phyloP scores from a whole-genome alignment of 306 rosid genomes.

The Betula pendula region DNA sequence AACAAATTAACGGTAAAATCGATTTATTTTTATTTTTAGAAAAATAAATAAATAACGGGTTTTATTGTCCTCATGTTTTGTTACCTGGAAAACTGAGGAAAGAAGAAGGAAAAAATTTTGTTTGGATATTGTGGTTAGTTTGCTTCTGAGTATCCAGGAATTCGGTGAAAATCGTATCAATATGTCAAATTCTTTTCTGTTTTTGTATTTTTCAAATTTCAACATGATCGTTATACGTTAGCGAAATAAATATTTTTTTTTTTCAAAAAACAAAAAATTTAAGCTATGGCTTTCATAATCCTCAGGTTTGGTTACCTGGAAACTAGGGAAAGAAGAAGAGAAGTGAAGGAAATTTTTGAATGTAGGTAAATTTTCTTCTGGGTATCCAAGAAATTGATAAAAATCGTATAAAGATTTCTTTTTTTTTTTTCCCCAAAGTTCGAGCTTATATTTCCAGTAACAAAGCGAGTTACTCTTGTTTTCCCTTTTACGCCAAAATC shows the following conservation, averaged over 20 bases:
- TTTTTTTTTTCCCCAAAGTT: neutral
- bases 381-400: neutral
- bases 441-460: neutral
- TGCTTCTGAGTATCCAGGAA: slow-evolving; percentile 1
- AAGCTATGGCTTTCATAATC: neutral
- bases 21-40: too few relatives aligned
- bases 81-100: slow-evolving; percentile 18
- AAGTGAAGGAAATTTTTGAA: neutral
- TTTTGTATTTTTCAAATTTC: neutral
- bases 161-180: neutral
- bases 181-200: neutral
- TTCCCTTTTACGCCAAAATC: neutral
- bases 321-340: slow-evolving; percentile 3
- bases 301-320: neutral
- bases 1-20: too few relatives aligned
- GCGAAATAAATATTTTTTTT: neutral
- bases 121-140: slow-evolving; percentile 1
- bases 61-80: slow-evolving; percentile 18
- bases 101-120: neutral
- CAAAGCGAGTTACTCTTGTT: neutral
- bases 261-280: neutral
- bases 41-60: slow-evolving; percentile 26
- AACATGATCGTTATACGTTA: neutral
- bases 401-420: neutral
- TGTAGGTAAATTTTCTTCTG: neutral